These are phyloP conservation scores for Penicillium sp. DNA, from an alignment of 2,329 filamentous ascomycete genomes.

Conservation along the genomic window DNA sequence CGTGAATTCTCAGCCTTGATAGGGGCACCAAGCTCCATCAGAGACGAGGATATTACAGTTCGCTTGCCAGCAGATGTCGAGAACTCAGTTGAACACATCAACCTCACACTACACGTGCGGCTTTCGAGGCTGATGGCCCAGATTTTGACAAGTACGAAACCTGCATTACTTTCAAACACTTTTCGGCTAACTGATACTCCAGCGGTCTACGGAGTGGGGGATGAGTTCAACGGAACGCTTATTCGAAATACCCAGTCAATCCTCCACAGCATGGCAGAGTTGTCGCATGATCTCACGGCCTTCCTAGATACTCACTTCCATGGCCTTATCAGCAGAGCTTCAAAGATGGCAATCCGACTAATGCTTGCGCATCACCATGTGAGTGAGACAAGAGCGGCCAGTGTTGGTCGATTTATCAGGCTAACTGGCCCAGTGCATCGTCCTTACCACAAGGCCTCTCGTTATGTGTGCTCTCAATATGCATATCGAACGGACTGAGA, in stretches of 20 bases:
- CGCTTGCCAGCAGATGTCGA: constrained; percentile 24
- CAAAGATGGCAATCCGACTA: constrained; percentile 28
- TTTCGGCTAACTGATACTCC: background rate
- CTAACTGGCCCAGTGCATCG: constrained; percentile 23
- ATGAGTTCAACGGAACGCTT: constrained; percentile 25
- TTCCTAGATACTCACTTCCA: constrained; percentile 29
- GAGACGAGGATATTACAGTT: constrained; percentile 33
- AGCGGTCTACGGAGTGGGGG: constrained; percentile 31
- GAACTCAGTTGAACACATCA: constrained; percentile 23
- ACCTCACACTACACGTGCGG: constrained; percentile 29
- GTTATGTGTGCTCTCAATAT: constrained; percentile 31
- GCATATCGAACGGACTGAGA: constrained; percentile 26
- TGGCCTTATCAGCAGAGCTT: constrained; percentile 26
- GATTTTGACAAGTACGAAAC: constrained; percentile 27
- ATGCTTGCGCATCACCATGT: constrained; percentile 33
- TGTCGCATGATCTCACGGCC: constrained; percentile 27
- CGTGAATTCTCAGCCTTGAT: constrained; percentile 31
- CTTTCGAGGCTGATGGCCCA: constrained; percentile 28
- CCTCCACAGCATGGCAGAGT: constrained; percentile 26
- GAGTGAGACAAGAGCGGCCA: no score
- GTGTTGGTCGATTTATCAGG: background rate
- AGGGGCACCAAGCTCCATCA: constrained; percentile 30
- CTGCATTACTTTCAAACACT: background rate
- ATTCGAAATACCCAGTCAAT: constrained; percentile 29
- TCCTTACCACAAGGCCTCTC: constrained; percentile 28